Evolutionary conservation across 352 stramenopile species (phyloP).

Genomic region (Globisporangium megalacanthum): DNA sequence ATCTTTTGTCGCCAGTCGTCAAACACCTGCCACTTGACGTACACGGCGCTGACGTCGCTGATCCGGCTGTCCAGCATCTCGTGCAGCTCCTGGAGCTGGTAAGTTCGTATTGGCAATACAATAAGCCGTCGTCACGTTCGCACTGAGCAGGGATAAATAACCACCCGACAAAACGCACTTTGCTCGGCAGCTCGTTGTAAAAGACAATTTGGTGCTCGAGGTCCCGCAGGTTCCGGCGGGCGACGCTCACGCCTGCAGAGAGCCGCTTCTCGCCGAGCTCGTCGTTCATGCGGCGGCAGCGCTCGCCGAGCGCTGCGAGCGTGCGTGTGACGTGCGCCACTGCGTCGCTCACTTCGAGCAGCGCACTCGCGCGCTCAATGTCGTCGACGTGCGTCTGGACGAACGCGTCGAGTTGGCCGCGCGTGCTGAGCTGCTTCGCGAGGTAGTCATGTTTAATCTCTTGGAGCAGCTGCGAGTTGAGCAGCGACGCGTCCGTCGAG

Average conservation of each 20-base stretch:
- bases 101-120: background rate
- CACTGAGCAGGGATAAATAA: no score
- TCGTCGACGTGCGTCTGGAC: slow-evolving; percentile 79
- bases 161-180: slow-evolving; percentile 32
- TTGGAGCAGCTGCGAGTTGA: slow-evolving; percentile 80
- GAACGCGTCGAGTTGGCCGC: slow-evolving; percentile 63
- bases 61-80: slow-evolving; percentile 41
- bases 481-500: slow-evolving; percentile 70
- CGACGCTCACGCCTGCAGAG: slow-evolving; percentile 73
- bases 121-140: no score
- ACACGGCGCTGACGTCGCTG: slow-evolving; percentile 54
- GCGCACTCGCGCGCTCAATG: slow-evolving; percentile 68
- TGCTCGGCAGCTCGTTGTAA: slow-evolving; percentile 69
- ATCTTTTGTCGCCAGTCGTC: slow-evolving; percentile 84
- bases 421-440: slow-evolving; percentile 66
- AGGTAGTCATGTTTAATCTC: slow-evolving; percentile 84
- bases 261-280: slow-evolving; percentile 80
- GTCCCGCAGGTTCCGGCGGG: slow-evolving; percentile 73
- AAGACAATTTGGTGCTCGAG: slow-evolving; percentile 79
- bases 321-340: slow-evolving; percentile 59
- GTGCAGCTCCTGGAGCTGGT: slow-evolving; percentile 34
- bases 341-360: slow-evolving; percentile 67
- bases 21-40: slow-evolving; percentile 62
- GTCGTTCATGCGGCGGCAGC: slow-evolving; percentile 77
- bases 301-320: slow-evolving; percentile 45